Evolutionary conservation across 768 basidiomycete species (phyloP).

Genomic region (Lactifluus volemus): DNA sequence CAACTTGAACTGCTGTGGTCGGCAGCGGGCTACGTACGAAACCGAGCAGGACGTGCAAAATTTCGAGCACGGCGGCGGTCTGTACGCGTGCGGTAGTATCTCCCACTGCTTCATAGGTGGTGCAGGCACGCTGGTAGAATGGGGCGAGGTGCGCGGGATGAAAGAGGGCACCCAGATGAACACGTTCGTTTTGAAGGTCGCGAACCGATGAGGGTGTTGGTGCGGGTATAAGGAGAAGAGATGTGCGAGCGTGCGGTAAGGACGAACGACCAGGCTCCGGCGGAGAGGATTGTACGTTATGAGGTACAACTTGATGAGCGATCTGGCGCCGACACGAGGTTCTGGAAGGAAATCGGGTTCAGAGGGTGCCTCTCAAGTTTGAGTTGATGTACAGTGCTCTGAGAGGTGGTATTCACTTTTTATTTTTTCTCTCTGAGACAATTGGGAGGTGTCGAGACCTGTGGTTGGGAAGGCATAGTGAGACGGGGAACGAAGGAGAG

Average conservation of each 20-base stretch:
- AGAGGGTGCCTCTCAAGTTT: not conserved
- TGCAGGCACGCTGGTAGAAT: constrained; percentile 41
- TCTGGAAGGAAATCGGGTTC: not conserved
- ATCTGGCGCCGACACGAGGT: not conserved
- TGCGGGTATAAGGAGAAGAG: not conserved
- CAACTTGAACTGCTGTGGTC: constrained; percentile 74
- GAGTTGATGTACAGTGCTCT: not conserved
- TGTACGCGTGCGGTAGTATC: constrained; percentile 63
- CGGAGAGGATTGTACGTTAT: constrained; percentile 19
- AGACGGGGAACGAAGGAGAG: too few species aligned
- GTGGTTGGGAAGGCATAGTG: not conserved
- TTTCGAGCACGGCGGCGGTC: constrained; percentile 74
- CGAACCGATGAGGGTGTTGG: not conserved
- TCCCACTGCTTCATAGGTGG: constrained; percentile 57
- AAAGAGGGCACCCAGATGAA: constrained; percentile 27
- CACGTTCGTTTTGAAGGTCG: constrained; percentile 5
- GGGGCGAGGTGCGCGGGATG: constrained; percentile 35
- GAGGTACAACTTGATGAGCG: constrained; percentile 18
- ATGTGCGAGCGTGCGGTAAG: constrained; percentile 16
- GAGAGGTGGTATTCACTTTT: not conserved
- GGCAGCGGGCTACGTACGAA: constrained; percentile 70
- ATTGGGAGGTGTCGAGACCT: not conserved
- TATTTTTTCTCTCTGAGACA: not conserved
- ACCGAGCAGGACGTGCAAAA: constrained; percentile 69
- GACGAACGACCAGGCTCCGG: constrained; percentile 12